Evolutionary conservation across 2,329 filamentous ascomycete species (phyloP).

Genomic region (Aaosphaeria pasadenensis): DNA sequence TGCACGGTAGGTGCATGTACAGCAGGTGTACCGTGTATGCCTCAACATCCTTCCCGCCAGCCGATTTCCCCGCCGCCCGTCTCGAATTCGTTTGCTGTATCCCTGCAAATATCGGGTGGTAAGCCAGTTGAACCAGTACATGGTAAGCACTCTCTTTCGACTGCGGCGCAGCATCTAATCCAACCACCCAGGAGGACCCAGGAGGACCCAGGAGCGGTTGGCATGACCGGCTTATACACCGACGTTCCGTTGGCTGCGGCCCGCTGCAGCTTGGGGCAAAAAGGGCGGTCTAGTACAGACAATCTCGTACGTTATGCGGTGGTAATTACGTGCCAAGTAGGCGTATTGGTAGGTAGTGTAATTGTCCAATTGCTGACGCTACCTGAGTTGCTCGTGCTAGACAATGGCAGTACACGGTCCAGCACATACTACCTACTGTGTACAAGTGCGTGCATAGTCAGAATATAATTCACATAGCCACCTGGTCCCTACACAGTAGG

Average conservation of each 20-base stretch:
- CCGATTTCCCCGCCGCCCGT: constrained; percentile 15
- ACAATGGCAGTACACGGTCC: too few species aligned
- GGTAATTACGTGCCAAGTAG: too few species aligned
- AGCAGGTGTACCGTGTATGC: background rate
- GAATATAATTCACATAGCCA: too few species aligned
- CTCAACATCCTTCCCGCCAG: constrained; percentile 28
- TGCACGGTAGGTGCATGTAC: too few species aligned
- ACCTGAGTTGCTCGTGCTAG: too few species aligned
- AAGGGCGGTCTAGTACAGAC: constrained; percentile 2
- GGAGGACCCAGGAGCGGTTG: background rate
- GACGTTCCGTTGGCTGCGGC: constrained; percentile 5
- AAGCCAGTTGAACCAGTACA: constrained; percentile 1
- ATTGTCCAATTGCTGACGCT: too few species aligned
- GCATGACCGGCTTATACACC: background rate
- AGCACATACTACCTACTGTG: too few species aligned
- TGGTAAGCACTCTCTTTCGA: constrained; percentile 24
- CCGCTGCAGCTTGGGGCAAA: constrained; percentile 4
- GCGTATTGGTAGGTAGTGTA: too few species aligned
- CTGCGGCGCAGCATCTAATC: constrained; percentile 17
- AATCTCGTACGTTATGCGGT: too few species aligned
- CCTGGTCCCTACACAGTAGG: too few species aligned
- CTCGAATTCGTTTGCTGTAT: too few species aligned
- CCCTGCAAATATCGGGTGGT: background rate
- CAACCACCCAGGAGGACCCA: constrained; percentile 4
- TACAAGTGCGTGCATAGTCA: too few species aligned